phyloP scores from a whole-genome alignment of 2,329 filamentous ascomycete genomes.

The Aspergillus cejpii region DNA sequence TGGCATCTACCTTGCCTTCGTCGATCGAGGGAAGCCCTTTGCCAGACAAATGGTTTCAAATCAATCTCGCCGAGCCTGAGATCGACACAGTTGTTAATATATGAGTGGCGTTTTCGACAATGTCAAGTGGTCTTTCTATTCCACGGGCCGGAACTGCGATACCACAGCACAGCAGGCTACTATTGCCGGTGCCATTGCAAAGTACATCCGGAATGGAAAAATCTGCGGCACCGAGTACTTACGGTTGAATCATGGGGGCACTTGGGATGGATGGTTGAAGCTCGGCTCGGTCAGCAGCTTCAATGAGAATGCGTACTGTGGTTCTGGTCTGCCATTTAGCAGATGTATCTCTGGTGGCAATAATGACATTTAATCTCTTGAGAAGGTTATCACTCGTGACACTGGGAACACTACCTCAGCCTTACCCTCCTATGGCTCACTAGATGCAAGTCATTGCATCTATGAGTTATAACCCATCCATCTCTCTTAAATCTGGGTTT shows the following conservation, averaged over 20 bases:
- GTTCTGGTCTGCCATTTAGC: too few species aligned
- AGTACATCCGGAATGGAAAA: neutral
- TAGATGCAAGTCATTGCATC: too few species aligned
- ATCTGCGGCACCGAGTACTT: neutral
- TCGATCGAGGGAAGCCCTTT: neutral
- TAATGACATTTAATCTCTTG: too few species aligned
- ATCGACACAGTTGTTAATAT: neutral
- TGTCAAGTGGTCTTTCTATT: neutral
- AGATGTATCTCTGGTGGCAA: neutral
- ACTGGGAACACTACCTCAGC: too few species aligned
- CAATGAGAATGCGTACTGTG: neutral
- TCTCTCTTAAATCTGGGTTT: too few species aligned
- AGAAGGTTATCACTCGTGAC: too few species aligned
- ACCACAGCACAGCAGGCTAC: neutral
- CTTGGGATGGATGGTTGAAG: neutral
- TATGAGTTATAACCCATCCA: too few species aligned
- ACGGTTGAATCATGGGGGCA: neutral
- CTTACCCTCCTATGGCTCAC: too few species aligned
- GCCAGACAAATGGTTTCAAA: neutral
- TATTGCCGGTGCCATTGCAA: neutral
- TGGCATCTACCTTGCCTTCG: too few species aligned
- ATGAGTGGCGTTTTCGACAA: neutral
- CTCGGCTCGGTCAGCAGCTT: neutral
- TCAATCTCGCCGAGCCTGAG: neutral
- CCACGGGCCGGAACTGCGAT: neutral